A percentile compares a stretch with the other conserved stretches of the same genome.
These are phyloP conservation scores for Chytriomyces sp. DNA, from an alignment of 192 early-diverging fungal genomes.

Conservation along the genomic window DNA sequence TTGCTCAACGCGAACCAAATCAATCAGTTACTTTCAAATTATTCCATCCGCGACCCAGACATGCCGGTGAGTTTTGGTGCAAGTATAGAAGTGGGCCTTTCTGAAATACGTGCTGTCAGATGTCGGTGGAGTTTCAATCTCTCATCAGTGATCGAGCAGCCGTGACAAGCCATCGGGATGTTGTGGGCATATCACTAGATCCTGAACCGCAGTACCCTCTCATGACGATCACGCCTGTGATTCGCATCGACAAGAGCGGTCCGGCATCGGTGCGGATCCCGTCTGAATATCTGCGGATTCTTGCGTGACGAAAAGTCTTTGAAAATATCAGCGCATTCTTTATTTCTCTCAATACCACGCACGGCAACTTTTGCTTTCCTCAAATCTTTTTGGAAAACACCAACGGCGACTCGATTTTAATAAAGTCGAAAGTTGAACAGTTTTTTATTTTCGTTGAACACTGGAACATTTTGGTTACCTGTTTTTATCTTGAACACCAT, in stretches of 20 bases:
- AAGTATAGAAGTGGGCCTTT: not conserved
- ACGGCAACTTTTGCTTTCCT: too few species aligned
- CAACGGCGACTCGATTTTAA: too few species aligned
- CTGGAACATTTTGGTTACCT: too few species aligned
- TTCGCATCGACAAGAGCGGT: not conserved
- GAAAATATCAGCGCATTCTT: too few species aligned
- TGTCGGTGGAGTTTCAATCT: conserved; percentile 17
- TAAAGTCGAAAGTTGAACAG: too few species aligned
- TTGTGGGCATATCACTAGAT: conserved; percentile 24
- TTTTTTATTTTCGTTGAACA: too few species aligned
- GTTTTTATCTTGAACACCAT: too few species aligned
- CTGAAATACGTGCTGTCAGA: conserved; percentile 1
- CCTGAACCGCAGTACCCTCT: conserved; percentile 35
- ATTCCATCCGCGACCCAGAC: conserved; percentile 76
- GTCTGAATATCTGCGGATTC: not conserved
- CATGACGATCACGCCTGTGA: not conserved
- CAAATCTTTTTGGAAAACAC: too few species aligned
- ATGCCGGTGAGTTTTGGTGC: conserved; percentile 46
- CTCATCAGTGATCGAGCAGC: not conserved
- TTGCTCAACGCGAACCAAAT: conserved; percentile 85
- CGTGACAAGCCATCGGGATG: not conserved
- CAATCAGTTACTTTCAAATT: conserved; percentile 84
- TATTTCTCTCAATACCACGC: too few species aligned
- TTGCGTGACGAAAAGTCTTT: too few species aligned
- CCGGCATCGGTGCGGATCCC: not conserved